Percentiles rank a stretch among this genome's conserved stretches.
These are phyloP conservation scores for Nakazawaea anatomiae DNA, from an alignment of 805 yeast species.

Conservation along the genomic window DNA sequence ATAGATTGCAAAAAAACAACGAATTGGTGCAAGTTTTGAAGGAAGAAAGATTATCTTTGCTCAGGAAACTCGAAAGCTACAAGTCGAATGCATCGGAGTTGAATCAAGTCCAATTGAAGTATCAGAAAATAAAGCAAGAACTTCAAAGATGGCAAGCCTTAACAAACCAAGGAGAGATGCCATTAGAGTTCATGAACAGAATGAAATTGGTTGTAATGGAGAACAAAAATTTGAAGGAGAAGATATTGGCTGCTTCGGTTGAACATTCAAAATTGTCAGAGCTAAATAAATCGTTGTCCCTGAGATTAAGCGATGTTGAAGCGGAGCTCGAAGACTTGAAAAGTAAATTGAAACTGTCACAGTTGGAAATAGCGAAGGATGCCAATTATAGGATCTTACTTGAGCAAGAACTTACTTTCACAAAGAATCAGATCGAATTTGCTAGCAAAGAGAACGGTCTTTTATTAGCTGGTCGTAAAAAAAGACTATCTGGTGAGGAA, in stretches of 20 bases:
- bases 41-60: neutral
- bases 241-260: neutral
- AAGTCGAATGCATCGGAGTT: neutral
- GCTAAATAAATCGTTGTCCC: neutral
- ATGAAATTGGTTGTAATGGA: neutral
- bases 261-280: neutral
- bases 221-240: conserved; percentile 1
- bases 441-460: neutral
- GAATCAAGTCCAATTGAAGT: neutral
- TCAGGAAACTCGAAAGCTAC: neutral
- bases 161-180: neutral
- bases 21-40: conserved; percentile 7
- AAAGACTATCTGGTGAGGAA: neutral
- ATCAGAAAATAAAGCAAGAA: neutral
- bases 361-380: neutral
- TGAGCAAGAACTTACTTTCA: conserved; percentile 2
- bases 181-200: neutral
- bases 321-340: conserved; percentile 24
- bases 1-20: neutral
- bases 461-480: neutral
- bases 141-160: neutral
- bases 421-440: conserved; percentile 4
- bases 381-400: neutral
- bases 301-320: conserved; percentile 18
- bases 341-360: conserved; percentile 17